Base-by-base conservation (phyloP, 2,329 filamentous ascomycete species). In the Fusarium scirpi region DNA sequence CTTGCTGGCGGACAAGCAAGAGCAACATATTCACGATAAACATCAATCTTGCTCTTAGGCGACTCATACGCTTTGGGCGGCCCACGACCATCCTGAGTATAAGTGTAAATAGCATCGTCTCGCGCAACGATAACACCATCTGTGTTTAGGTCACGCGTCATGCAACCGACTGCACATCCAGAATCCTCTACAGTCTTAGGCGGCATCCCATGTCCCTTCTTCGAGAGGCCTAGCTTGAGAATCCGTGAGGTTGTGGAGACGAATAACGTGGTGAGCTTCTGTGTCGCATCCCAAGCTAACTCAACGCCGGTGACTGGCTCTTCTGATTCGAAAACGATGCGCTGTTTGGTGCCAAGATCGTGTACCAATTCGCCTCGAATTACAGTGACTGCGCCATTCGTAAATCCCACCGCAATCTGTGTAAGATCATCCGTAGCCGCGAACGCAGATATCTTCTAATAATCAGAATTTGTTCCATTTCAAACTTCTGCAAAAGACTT, bases 81-180 rank as follows among this genome's bases (percentile, higher is more conserved):
- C 0, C 94, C 94, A 63, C 94, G 89, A 0, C 95, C 95, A 62
- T 96, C 92, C 1, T 92, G 82, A 0, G 91, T 92, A 80, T 98
- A 99, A 63, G 93, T 94, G 81, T 98, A 98, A 57, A 99, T 92
- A 10, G 95, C 96, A 86, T 99, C 97, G 73, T 98, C 94, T 65
- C 96, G 86, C 2, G 92, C 96, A n/a, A 99, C 91, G 5, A 99
- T 88, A 22, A 99, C 90, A 70, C 98, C 93, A 8, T 92, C 93
- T 1, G 90, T 92, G 67, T 88, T 86, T 65, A 87, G 89, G 78
- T 98, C 94, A 15, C 95, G 86, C 0, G 94, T 92, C 93, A 99
- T 97, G 80, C 97, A 99, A 2, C 94, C 94, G n/a, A 97, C 89
- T 13, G 89, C 94, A 76, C 95, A 98, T 3, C 96, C 96, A 20